Evolutionary conservation across 2,329 filamentous ascomycete species (phyloP).

Genomic region (Fusarium goolgardi): DNA sequence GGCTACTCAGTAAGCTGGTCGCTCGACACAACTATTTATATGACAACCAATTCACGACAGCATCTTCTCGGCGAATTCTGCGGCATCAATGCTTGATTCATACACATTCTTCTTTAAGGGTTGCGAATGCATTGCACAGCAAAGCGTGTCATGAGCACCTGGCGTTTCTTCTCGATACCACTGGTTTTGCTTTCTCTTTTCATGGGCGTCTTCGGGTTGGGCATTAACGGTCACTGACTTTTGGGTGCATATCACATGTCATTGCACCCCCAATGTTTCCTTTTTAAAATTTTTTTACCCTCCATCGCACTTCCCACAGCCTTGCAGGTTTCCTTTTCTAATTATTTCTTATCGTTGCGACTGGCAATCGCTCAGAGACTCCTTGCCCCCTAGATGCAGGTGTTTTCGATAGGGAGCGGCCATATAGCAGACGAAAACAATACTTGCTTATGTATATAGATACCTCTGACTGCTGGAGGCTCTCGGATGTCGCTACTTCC

Average conservation of each 20-base stretch:
- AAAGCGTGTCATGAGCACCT: slow-evolving; percentile 56
- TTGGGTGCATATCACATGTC: slow-evolving; percentile 42
- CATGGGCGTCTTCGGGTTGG: slow-evolving; percentile 44
- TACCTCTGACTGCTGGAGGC: slow-evolving; percentile 40
- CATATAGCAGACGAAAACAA: slow-evolving; percentile 38
- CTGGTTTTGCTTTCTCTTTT: slow-evolving; percentile 49
- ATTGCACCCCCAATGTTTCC: slow-evolving; percentile 36
- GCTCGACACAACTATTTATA: slow-evolving; percentile 28
- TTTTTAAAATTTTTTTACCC: slow-evolving; percentile 35
- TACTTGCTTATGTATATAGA: slow-evolving; percentile 44
- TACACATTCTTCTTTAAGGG: slow-evolving; percentile 48
- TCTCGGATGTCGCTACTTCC: slow-evolving; percentile 32
- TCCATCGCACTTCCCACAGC: slow-evolving; percentile 23
- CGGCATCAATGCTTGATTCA: slow-evolving; percentile 48
- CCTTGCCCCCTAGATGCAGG: background rate
- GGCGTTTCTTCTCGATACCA: slow-evolving; percentile 60
- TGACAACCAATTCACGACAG: slow-evolving; percentile 38
- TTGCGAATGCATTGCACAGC: slow-evolving; percentile 56
- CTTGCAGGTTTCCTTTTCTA: slow-evolving; percentile 39
- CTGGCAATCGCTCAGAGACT: slow-evolving; percentile 12
- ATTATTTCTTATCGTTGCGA: slow-evolving; percentile 38
- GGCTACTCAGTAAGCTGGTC: slow-evolving; percentile 63
- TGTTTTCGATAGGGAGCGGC: slow-evolving; percentile 15
- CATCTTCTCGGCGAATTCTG: slow-evolving; percentile 45
- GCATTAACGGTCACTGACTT: slow-evolving; percentile 44